Conservation (phyloP, 2,329 filamentous ascomycete species). For the Trichoderma atroviride region DNA sequence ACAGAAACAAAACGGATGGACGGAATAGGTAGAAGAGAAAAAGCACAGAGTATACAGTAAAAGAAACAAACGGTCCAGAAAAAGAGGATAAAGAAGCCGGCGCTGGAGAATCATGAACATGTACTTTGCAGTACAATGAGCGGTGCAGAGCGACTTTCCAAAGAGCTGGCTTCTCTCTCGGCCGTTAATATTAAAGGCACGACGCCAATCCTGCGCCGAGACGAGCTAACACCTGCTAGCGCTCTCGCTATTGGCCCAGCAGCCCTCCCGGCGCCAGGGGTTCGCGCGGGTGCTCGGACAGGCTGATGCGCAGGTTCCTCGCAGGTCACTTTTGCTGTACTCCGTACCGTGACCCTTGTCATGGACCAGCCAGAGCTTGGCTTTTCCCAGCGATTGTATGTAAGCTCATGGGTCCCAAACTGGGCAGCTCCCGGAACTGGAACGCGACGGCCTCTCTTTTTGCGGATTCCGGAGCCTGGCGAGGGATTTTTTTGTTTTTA, state of each 20-base stretch:
- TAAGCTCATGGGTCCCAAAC: neutral
- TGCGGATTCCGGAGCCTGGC: neutral
- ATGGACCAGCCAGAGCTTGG: neutral
- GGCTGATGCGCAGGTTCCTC: slow-evolving; percentile 1
- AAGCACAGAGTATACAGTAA: neutral
- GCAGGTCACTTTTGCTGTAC: neutral
- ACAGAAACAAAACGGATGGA: neutral
- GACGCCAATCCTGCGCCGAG: slow-evolving; percentile 34
- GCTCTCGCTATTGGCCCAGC: slow-evolving; percentile 31
- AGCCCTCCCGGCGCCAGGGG: slow-evolving; percentile 24
- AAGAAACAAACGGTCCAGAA: neutral
- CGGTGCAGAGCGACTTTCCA: neutral
- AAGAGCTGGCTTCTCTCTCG: neutral
- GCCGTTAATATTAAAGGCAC: slow-evolving; percentile 35
- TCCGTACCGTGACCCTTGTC: too few species aligned
- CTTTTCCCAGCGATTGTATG: neutral
- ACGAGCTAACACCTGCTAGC: slow-evolving; percentile 32
- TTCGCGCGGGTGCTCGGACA: neutral
- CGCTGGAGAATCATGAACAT: slow-evolving; percentile 1
- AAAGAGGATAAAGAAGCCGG: neutral
- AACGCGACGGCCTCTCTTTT: neutral
- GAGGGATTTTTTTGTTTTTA: slow-evolving; percentile 3
- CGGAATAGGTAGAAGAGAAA: neutral
- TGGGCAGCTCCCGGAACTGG: slow-evolving; percentile 9
- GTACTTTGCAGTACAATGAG: neutral